These are phyloP conservation scores for Hura crepitans DNA, from an alignment of 441 rosid species.

Conservation along the genomic window DNA sequence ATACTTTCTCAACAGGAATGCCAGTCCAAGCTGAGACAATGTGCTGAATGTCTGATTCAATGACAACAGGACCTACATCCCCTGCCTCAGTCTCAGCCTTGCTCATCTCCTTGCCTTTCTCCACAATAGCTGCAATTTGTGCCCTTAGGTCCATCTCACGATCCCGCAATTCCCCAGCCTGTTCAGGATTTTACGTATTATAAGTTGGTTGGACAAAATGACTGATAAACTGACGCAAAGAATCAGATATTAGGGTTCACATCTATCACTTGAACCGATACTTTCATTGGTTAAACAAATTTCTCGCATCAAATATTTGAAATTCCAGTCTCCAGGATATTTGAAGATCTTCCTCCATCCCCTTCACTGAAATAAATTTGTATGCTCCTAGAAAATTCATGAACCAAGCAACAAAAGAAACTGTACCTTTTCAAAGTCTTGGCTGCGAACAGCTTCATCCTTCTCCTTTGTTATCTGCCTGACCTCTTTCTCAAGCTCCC, in stretches of 20 bases:
- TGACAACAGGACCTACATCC: slow-evolving; percentile 78
- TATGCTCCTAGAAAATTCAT: neutral
- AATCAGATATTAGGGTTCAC: neutral
- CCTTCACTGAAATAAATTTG: neutral
- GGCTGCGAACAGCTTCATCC: slow-evolving; percentile 92
- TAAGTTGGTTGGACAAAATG: neutral
- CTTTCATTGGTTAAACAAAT: neutral
- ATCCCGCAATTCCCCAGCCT: slow-evolving; percentile 95
- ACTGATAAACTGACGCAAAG: neutral
- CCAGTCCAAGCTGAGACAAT: slow-evolving; percentile 96
- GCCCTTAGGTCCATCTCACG: slow-evolving; percentile 94
- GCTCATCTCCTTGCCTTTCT: slow-evolving; percentile 91
- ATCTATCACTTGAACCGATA: neutral
- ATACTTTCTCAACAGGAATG: slow-evolving; percentile 96
- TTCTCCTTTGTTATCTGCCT: slow-evolving; percentile 90
- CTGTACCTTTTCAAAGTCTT: slow-evolving; percentile 91
- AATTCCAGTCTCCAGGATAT: neutral
- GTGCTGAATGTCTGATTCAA: slow-evolving; percentile 88
- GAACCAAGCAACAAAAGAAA: neutral
- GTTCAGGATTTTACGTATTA: slow-evolving; percentile 21
- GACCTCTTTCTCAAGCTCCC: slow-evolving; percentile 94
- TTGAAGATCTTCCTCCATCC: neutral
- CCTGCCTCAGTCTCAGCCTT: slow-evolving; percentile 91
- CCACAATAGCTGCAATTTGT: slow-evolving; percentile 73
- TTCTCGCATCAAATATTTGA: neutral